These are phyloP conservation scores for Elongisporangium anandrum DNA, from an alignment of 352 stramenopile genomes.

Conservation along the genomic window DNA sequence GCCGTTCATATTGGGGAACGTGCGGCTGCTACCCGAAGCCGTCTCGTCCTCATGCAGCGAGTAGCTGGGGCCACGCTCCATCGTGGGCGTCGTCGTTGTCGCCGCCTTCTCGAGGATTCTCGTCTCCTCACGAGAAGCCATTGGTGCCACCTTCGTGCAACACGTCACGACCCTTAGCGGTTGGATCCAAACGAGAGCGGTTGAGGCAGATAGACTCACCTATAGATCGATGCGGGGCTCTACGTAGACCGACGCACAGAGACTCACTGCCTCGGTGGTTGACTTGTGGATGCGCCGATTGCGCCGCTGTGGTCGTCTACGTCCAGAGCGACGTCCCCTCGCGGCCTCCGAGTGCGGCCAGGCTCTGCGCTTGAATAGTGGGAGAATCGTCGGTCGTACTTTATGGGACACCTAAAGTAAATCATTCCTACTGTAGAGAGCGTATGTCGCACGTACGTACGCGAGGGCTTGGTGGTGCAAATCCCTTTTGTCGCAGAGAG, in stretches of 20 bases:
- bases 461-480: not conserved
- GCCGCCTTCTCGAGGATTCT: constrained; percentile 6
- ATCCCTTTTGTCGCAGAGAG: not conserved
- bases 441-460: not conserved
- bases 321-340: not conserved
- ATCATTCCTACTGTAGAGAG: not conserved
- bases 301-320: not conserved
- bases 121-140: constrained; percentile 1
- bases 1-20: constrained; percentile 10
- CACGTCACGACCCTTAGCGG: not conserved
- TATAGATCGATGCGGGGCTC: not conserved
- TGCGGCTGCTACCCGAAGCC: constrained; percentile 6
- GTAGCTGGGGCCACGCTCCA: constrained; percentile 45
- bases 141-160: constrained; percentile 5
- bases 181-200: not conserved
- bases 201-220: not conserved
- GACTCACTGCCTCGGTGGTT: not conserved
- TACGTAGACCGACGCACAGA: not conserved
- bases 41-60: constrained; percentile 38
- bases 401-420: not conserved
- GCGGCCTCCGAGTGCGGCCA: not conserved
- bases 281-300: not conserved
- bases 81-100: constrained; percentile 10
- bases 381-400: not conserved
- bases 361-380: not conserved